These are phyloP conservation scores for Stropharia rugosoannulata DNA, from an alignment of 768 basidiomycete species.

Conservation along the genomic window DNA sequence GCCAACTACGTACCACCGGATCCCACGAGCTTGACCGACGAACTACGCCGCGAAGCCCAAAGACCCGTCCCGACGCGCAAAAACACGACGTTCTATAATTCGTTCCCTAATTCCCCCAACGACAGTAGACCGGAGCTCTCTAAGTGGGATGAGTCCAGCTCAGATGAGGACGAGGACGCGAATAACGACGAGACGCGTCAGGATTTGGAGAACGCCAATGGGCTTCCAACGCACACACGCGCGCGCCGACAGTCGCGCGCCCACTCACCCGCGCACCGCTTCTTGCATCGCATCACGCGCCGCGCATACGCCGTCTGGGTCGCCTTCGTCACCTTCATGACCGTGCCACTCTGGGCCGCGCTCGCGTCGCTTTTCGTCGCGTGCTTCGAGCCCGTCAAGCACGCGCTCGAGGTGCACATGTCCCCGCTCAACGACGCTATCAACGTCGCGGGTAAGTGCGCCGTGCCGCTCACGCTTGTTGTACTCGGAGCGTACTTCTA, in stretches of 20 bases:
- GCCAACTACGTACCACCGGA: background rate
- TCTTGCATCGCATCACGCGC: slow-evolving; percentile 6
- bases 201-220: background rate
- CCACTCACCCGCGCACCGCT: background rate
- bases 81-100: slow-evolving; percentile 54
- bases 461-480: slow-evolving; percentile 86
- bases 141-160: slow-evolving; percentile 19
- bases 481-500: slow-evolving; percentile 95
- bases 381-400: slow-evolving; percentile 73
- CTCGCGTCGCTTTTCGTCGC: slow-evolving; percentile 75
- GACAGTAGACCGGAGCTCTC: slow-evolving; percentile 35
- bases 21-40: background rate
- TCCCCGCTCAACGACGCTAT: slow-evolving; percentile 69
- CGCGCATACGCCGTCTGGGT: slow-evolving; percentile 30
- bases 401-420: slow-evolving; percentile 61
- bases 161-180: slow-evolving; percentile 25
- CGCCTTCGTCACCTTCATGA: slow-evolving; percentile 74
- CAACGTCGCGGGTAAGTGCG: slow-evolving; percentile 67
- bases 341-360: slow-evolving; percentile 84
- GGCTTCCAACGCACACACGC: background rate
- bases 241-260: slow-evolving; percentile 2
- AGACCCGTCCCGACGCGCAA: slow-evolving; percentile 14
- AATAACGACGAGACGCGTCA: slow-evolving; percentile 5
- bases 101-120: slow-evolving; percentile 63
- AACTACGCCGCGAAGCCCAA: background rate